A percentile compares a stretch with the other conserved stretches of the same genome.
Conservation (phyloP, 2,329 filamentous ascomycete species). For the Fusarium graminum region DNA sequence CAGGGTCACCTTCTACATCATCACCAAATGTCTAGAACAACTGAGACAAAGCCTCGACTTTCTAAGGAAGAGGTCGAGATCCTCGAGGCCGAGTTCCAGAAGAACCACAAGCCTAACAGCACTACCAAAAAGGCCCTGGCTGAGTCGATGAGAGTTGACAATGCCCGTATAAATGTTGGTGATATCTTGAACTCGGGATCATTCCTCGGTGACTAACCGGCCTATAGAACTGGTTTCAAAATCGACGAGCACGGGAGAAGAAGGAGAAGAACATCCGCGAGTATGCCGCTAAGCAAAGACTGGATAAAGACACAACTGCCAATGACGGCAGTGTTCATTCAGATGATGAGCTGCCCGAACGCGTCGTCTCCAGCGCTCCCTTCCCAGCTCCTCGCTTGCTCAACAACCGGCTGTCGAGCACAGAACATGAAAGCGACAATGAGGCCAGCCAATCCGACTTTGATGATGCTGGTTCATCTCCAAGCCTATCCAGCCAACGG, state of each 20-base stretch:
- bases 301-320: conserved; percentile 53
- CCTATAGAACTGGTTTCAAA: conserved; percentile 76
- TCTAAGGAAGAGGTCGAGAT: conserved; percentile 71
- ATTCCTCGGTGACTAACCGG: conserved; percentile 50
- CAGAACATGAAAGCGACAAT: conserved; percentile 48
- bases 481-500: conserved; percentile 36
- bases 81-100: conserved; percentile 71
- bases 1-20: conserved; percentile 56
- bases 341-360: conserved; percentile 52
- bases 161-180: conserved; percentile 73
- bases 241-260: conserved; percentile 74
- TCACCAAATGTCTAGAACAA: conserved; percentile 57
- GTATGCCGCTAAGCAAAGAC: conserved; percentile 56
- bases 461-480: conserved; percentile 42
- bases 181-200: not conserved
- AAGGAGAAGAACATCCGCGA: conserved; percentile 68
- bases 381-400: conserved; percentile 52
- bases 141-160: conserved; percentile 72
- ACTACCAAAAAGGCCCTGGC: conserved; percentile 71
- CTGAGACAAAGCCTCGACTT: conserved; percentile 65
- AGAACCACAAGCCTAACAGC: conserved; percentile 74
- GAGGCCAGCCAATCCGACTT: conserved; percentile 48
- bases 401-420: conserved; percentile 31
- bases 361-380: conserved; percentile 58
- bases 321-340: conserved; percentile 47